Base-by-base conservation (phyloP, 2,329 filamentous ascomycete species). In the Fusarium sulawesiense region DNA sequence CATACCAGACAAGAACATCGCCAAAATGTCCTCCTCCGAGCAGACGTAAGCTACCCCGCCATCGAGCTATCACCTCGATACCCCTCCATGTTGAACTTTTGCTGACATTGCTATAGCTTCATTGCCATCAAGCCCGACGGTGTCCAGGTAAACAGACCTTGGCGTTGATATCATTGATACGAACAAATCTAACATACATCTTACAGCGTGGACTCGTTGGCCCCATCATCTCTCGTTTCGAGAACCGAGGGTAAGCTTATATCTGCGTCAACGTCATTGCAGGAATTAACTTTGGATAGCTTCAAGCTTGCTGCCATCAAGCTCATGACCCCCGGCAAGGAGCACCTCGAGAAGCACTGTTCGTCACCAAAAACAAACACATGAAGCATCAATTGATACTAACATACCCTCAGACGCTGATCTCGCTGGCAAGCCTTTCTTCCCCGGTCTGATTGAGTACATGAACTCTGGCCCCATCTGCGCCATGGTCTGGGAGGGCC, bases 81-180 rank as follows among this genome's bases (percentile, higher is more conserved):
- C 73, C 73, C 72, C 64, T 75, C 73, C 58, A 67, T 56, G 13
- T 53, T 54, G 40, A 58, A 32, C 34, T 61, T 68, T 23, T 71
- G 41, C 73, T 79, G 61, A 80, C 73, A 56, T 45, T 66, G 66
- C 59, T 76, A 76, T 80, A 98, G 95, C 88, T 98, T 98, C 93
- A 98, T 98, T 89, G 96, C 96, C 83, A 93, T 99, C 90, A 99
- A 99, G 94, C 96, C 95, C 78, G 96, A 98, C 87, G 96, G 96
- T 84, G 96, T 98, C 86, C 96, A 98, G 91, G 94, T 97, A 91
- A 76, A 85, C 66, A 70, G 41, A 46, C 53, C 29, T 61, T 53
- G 37, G 29, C 29, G 27, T 11, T 18, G 32, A 30, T 41, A 45
- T 23, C 41, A 55, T 51, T 29, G 29, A 48, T 14, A 25, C 18